phyloP scores from a whole-genome alignment of 2,329 filamentous ascomycete species.

The Fusarium illudens region DNA sequence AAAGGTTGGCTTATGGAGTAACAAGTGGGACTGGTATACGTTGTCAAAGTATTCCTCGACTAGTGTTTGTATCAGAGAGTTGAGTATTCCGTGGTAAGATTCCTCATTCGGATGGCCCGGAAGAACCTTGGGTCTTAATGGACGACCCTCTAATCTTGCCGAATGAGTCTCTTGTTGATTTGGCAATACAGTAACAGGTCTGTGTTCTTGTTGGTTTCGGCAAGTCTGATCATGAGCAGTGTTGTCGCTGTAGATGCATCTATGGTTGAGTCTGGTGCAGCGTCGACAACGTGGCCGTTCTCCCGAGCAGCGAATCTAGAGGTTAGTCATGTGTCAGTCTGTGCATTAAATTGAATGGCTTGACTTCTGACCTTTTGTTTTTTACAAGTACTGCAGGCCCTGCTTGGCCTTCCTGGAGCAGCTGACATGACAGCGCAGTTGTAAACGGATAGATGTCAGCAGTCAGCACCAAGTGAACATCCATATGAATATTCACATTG shows the following conservation, averaged over 20 bases:
- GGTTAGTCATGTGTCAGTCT: background rate
- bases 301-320: slow-evolving; percentile 30
- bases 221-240: background rate
- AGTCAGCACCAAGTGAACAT: background rate
- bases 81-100: background rate
- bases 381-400: slow-evolving; percentile 27
- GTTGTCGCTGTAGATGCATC: slow-evolving; percentile 1
- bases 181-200: background rate
- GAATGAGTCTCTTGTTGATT: background rate
- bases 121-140: background rate
- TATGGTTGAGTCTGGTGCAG: slow-evolving; percentile 6
- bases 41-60: slow-evolving; percentile 27
- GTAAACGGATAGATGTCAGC: background rate
- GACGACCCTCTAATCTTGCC: background rate
- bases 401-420: slow-evolving; percentile 19
- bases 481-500: background rate
- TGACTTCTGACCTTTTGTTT: slow-evolving; percentile 17
- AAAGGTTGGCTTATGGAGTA: slow-evolving; percentile 10
- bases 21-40: slow-evolving; percentile 24
- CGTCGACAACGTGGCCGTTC: slow-evolving; percentile 30
- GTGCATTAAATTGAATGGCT: background rate
- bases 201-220: no score
- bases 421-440: background rate
- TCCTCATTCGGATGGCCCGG: background rate
- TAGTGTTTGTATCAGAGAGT: background rate